Evolutionary conservation across 129 eudicot genomes (phyloP).

Genomic region (Flaveria ramosissima): DNA sequence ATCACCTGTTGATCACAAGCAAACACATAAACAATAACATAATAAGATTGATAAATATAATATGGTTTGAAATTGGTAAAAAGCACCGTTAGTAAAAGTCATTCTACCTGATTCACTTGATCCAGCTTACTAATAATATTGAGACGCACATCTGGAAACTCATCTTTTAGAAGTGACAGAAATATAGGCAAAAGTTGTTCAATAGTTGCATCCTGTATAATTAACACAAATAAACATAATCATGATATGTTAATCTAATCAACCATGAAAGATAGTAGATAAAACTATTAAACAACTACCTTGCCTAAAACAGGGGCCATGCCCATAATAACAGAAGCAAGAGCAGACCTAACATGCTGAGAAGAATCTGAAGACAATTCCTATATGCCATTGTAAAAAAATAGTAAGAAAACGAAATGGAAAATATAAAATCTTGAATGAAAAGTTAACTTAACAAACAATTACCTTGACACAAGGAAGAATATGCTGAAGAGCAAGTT

Average conservation of each 20-base stretch:
- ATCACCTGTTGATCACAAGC: constrained; percentile 58
- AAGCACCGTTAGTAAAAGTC: constrained; percentile 1
- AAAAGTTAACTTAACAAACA: neutral
- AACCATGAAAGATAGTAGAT: neutral
- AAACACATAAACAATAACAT: neutral
- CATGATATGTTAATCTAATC: neutral
- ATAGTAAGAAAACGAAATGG: constrained; percentile 12
- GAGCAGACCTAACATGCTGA: constrained; percentile 98
- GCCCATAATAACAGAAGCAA: constrained; percentile 99
- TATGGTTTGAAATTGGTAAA: neutral
- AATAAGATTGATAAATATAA: neutral
- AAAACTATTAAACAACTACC: constrained; percentile 43
- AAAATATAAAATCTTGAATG: neutral
- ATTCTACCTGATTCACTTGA: constrained; percentile 94
- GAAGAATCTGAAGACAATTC: constrained; percentile 99
- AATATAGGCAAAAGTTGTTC: constrained; percentile 98
- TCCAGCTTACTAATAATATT: constrained; percentile 97
- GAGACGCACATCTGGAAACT: constrained; percentile 98
- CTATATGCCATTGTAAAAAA: constrained; percentile 41
- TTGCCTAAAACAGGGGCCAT: constrained; percentile 98
- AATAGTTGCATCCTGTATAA: constrained; percentile 92
- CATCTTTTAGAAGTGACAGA: constrained; percentile 91
- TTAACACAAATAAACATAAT: neutral
- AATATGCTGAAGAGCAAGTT: constrained; percentile 92
- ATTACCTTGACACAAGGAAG: constrained; percentile 97